A percentile compares a stretch with the other conserved stretches of the same genome.
These are phyloP conservation scores for Erucastrum elatum DNA, from an alignment of 345 rosid genomes.

Conservation along the genomic window DNA sequence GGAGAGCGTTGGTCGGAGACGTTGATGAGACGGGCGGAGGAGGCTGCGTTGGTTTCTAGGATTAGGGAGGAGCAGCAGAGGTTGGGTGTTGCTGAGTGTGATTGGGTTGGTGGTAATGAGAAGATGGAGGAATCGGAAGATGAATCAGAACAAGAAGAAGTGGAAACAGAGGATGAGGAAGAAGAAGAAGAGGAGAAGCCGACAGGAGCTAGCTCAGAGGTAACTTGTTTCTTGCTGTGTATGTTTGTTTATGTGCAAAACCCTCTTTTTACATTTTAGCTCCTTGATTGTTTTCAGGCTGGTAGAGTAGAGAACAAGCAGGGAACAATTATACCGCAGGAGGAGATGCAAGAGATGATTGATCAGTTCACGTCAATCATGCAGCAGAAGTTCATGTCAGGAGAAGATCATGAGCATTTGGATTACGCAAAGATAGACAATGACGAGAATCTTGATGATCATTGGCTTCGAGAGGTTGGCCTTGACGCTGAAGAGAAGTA, in stretches of 20 bases:
- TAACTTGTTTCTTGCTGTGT: slow-evolving; percentile 1
- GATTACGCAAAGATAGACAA: slow-evolving; percentile 89
- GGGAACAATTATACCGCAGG: slow-evolving; percentile 45
- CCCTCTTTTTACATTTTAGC: not conserved
- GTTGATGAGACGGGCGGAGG: slow-evolving; percentile 81
- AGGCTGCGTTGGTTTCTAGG: slow-evolving; percentile 68
- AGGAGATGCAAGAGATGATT: slow-evolving; percentile 80
- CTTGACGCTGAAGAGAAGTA: slow-evolving; percentile 91
- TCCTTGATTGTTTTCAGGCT: slow-evolving; percentile 18
- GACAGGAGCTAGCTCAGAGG: slow-evolving; percentile 32
- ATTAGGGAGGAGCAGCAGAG: slow-evolving; percentile 89
- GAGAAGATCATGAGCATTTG: slow-evolving; percentile 81
- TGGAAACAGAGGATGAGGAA: slow-evolving; percentile 34
- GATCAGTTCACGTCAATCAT: slow-evolving; percentile 74
- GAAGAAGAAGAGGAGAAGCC: slow-evolving; percentile 10
- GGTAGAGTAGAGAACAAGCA: slow-evolving; percentile 16
- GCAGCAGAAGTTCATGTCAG: slow-evolving; percentile 89
- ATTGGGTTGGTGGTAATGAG: slow-evolving; percentile 83
- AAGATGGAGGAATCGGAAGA: slow-evolving; percentile 57
- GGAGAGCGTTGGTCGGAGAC: slow-evolving; percentile 98
- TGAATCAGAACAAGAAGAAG: slow-evolving; percentile 40
- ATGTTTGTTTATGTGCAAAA: slow-evolving; percentile 4
- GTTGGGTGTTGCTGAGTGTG: slow-evolving; percentile 76
- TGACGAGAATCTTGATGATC: slow-evolving; percentile 89
- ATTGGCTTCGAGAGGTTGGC: slow-evolving; percentile 77